Percentiles rank a stretch among this genome's conserved stretches.
These are phyloP conservation scores for Pythium plurisporium DNA, from an alignment of 352 stramenopile species.

Conservation along the genomic window DNA sequence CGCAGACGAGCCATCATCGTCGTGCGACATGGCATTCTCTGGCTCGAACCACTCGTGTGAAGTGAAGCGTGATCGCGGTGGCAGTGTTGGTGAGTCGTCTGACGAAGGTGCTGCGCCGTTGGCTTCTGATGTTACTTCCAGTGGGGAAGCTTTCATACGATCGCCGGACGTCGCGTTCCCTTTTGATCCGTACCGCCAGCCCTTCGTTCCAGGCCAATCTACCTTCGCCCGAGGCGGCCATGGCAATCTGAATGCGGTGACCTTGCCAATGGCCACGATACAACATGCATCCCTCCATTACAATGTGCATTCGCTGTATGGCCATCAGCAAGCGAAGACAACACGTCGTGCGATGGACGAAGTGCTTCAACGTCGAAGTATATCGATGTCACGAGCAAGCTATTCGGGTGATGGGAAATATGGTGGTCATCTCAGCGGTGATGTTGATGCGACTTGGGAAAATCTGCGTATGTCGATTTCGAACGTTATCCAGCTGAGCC, in stretches of 20 bases:
- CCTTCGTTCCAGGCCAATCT: conserved; percentile 64
- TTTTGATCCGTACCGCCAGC: conserved; percentile 79
- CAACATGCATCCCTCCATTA: conserved; percentile 77
- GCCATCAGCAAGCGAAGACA: conserved; percentile 48
- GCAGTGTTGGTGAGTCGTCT: too few species aligned
- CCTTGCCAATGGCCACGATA: conserved; percentile 65
- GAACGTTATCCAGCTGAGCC: conserved; percentile 66
- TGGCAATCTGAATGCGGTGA: conserved; percentile 75
- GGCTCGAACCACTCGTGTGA: conserved; percentile 4
- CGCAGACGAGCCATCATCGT: conserved; percentile 72
- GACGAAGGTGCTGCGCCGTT: too few species aligned
- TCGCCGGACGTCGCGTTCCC: conserved; percentile 67
- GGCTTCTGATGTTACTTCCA: too few species aligned
- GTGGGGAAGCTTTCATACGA: conserved; percentile 43
- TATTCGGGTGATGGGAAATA: conserved; percentile 64
- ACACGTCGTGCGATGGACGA: conserved; percentile 45
- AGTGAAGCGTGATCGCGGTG: too few species aligned
- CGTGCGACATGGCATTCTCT: conserved; percentile 43
- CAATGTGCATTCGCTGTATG: conserved; percentile 85
- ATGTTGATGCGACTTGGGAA: conserved; percentile 67
- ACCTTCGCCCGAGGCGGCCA: conserved; percentile 29
- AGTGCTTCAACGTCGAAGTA: conserved; percentile 51
- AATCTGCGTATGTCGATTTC: conserved; percentile 73
- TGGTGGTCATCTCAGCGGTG: conserved; percentile 54
- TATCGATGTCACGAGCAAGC: conserved; percentile 67